Evolutionary conservation across 495 filamentous ascomycete species (phyloP).

Genomic region (Neurospora sp.): DNA sequence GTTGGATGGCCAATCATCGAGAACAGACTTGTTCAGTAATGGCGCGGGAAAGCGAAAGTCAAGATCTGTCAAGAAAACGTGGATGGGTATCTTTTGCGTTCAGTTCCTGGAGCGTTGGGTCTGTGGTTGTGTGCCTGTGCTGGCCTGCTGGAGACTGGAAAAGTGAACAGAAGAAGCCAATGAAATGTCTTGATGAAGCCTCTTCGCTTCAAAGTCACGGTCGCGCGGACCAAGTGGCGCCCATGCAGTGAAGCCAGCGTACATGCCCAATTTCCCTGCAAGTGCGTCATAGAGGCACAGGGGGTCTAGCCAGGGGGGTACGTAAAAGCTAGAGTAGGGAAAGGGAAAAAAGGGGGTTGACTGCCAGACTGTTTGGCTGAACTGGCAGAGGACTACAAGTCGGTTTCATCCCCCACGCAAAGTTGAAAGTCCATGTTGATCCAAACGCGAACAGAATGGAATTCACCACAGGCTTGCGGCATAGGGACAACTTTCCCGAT

Average conservation of each 20-base stretch:
- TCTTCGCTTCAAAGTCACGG: background rate
- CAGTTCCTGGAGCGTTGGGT: background rate
- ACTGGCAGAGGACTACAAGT: background rate
- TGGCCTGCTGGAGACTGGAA: background rate
- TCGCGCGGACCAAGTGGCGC: conserved; percentile 14
- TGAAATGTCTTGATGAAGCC: background rate
- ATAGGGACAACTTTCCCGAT: background rate
- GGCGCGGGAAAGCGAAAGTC: background rate
- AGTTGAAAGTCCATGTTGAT: background rate
- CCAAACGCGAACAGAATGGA: background rate
- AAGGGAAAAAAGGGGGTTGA: background rate
- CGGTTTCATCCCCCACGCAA: too few species aligned
- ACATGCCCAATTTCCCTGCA: conserved; percentile 3
- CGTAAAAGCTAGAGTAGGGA: background rate
- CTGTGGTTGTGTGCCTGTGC: background rate
- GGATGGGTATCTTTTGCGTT: background rate
- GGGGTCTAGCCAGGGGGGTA: background rate
- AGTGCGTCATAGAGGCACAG: conserved; percentile 25
- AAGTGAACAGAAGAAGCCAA: background rate
- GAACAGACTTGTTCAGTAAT: background rate
- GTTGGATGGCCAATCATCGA: background rate
- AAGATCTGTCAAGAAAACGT: background rate
- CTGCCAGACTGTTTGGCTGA: background rate
- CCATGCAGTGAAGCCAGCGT: conserved; percentile 6
- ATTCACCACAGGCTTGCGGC: background rate